These are phyloP conservation scores for Tetrapisispora phaffii DNA, from an alignment of 805 yeast genomes.

Conservation along the genomic window DNA sequence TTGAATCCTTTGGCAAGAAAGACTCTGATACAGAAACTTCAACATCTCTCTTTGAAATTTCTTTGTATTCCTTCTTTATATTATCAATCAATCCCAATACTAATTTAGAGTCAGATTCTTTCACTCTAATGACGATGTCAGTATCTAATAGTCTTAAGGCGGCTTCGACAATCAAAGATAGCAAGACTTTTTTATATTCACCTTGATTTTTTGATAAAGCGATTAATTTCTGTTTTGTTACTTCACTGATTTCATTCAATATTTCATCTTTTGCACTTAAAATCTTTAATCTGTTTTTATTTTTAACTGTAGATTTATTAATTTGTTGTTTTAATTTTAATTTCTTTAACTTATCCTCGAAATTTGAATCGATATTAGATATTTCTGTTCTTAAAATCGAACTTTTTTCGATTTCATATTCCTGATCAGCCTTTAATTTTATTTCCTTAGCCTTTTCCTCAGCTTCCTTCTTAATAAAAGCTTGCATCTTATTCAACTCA, in stretches of 20 bases:
- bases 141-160: constrained; percentile 66
- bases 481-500: constrained; percentile 95
- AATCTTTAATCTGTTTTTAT: constrained; percentile 88
- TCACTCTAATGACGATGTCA: constrained; percentile 51
- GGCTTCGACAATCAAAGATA: constrained; percentile 72
- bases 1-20: constrained; percentile 47
- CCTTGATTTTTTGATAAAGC: constrained; percentile 43
- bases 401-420: constrained; percentile 95
- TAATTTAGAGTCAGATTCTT: constrained; percentile 26
- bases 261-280: constrained; percentile 78
- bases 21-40: constrained; percentile 47
- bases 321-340: constrained; percentile 90
- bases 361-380: constrained; percentile 72
- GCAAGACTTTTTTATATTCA: constrained; percentile 60
- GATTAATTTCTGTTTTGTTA: constrained; percentile 54
- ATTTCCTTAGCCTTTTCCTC: constrained; percentile 97
- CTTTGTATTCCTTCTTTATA: constrained; percentile 56
- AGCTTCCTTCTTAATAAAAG: constrained; percentile 97
- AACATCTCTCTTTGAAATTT: constrained; percentile 48
- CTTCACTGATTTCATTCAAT: constrained; percentile 61
- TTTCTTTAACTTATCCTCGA: constrained; percentile 79
- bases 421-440: constrained; percentile 92
- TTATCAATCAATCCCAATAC: constrained; percentile 38
- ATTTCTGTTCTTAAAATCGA: constrained; percentile 88
- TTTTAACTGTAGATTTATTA: constrained; percentile 87